Base-by-base conservation (phyloP, 2,329 filamentous ascomycete species). In the Raffaelea arxii region DNA sequence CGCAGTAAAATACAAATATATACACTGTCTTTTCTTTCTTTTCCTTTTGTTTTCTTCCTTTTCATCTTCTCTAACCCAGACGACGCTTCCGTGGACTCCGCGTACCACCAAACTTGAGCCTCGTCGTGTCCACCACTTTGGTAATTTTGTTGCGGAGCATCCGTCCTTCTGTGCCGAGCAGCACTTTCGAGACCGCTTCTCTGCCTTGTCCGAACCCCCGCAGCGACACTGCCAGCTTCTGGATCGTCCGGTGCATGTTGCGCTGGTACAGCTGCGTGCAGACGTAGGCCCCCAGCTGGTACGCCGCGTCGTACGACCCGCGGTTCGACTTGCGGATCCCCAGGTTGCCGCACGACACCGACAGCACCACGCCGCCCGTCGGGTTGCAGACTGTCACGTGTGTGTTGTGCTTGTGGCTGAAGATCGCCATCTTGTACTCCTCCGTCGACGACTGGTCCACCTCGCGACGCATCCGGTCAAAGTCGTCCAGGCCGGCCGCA, bases 91-190 rank as follows among this genome's bases (percentile, higher is more conserved):
- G 86, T 64, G 77, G 78, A 70, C 88, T 91, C 66, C 90, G 86
- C 35, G 86, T 87, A 60, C 92, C 94, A 67, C 90, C 92, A 72
- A 97, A 95, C 73, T 98, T 98, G 65, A 97, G 66, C 58, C 84
- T 84, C 46, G 91, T 97, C 36, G 80, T 75, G 68, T 98, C 92
- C 25, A 86, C 81, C 51, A 98, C 84, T 56, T 81, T 82, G 37
- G 79, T 71, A 54, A 98, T 85, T 69, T 85, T 80, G 25, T 75
- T 70, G 55, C 88, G 78, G 54, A 97, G 66, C 56, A 80, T 64
- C 60, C 78, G 81, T 48, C 92, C 92, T 64, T 98, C 91, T 21
- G 74, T 81, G 30, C 91, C 90, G 65, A 98, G 68, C 49, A 98
- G 68, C 6, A 90, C 86, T 74, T 97, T 98, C 46, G 82, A 82